Base-by-base conservation (phyloP, 2,329 filamentous ascomycete genomes). In the Monosporascus sp. region DNA sequence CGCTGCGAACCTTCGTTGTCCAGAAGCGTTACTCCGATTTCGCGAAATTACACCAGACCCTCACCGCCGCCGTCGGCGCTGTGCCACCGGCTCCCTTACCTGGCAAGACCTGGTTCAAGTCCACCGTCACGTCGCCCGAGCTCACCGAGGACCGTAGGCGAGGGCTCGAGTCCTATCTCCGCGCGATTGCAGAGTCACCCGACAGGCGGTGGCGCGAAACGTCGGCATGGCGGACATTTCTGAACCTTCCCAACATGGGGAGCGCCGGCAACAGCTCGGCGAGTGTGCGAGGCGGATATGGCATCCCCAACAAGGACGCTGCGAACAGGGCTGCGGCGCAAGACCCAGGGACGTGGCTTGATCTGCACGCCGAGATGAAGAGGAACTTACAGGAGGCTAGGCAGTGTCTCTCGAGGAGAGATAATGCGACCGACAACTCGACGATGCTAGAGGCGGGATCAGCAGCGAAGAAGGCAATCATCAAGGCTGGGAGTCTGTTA, bases 21-120 rank as follows among this genome's bases (percentile, higher is more conserved):
- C 83, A 86, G 64, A 93, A 92, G 71, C 87, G 89, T 63, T 95
- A 93, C 76, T 90, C 86, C 50, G 89, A 94, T 67, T 94, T 94
- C 66, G 74, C 76, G 52, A 69, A 77, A 47, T 82, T 95, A 17
- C 83, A 94, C 72, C 69, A 75, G 31, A 72, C 79, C 4, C 78
- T 95, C 8, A 76, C 77, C 20, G 73, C 78, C 41, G 74, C 83
- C 49, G 80, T 86, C 53, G 83, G 84, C 61, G 66, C 75, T 22
- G 69, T 87, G 20, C 88, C 89, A 7, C 89, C 89, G 0, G 74
- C 76, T 1, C 73, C 86, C 0, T 76, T 93, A 2, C 89, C 89
- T 0, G 74, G 74, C 15, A 94, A 94, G 67, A 84, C 85, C 47
- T 94, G 88, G 88, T 82, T 93, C 65, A 82, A 86, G 55, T 84